Conservation (phyloP, 495 filamentous ascomycete genomes). For the Xylaria longipes region DNA sequence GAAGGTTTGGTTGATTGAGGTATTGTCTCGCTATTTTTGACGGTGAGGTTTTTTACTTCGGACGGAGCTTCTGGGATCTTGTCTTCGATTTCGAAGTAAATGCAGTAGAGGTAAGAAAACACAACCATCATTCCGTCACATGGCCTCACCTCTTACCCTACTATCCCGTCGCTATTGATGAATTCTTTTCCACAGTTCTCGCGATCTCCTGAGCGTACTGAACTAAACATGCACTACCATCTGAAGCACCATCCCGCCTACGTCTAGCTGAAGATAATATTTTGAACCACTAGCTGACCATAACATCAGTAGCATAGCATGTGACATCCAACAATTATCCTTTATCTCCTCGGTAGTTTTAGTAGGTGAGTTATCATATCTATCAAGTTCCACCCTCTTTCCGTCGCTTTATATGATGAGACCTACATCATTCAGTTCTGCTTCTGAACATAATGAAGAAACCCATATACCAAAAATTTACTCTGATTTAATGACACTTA, state of each 20-base stretch:
- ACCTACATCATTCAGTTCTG: slow-evolving; percentile 84
- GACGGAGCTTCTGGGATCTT: background rate
- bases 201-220: slow-evolving; percentile 87
- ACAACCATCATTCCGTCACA: slow-evolving; percentile 50
- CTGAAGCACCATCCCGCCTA: slow-evolving; percentile 63
- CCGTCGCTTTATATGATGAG: slow-evolving; percentile 70
- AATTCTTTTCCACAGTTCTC: slow-evolving; percentile 51
- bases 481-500: slow-evolving; percentile 48
- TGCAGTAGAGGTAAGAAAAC: slow-evolving; percentile 24
- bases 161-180: slow-evolving; percentile 39
- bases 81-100: background rate
- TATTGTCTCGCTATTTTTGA: background rate
- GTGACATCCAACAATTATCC: background rate
- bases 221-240: slow-evolving; percentile 99
- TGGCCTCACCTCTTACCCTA: slow-evolving; percentile 62
- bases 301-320: background rate
- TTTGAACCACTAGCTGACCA: slow-evolving; percentile 17
- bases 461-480: slow-evolving; percentile 79
- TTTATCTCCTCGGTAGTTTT: background rate
- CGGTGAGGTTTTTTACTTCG: background rate
- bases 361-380: slow-evolving; percentile 31
- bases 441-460: slow-evolving; percentile 89
- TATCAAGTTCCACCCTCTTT: background rate
- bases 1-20: background rate
- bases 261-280: slow-evolving; percentile 13